Evolutionary conservation across 177 flowering plant species (phyloP), one percentile per base, ranked within the genome.

Genomic region (Vitis hybrid): DNA sequence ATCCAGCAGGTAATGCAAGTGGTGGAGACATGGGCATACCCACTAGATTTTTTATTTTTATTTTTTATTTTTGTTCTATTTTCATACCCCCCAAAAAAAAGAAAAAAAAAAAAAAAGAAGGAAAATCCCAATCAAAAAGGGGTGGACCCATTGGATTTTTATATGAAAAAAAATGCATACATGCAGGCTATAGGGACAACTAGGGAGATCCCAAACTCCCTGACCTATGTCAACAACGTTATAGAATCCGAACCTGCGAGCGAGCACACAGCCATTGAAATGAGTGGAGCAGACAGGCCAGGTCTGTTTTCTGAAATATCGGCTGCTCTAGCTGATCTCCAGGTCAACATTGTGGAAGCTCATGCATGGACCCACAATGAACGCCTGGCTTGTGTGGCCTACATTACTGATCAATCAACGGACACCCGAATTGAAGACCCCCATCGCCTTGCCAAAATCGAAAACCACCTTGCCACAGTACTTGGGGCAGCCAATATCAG

Each of bases 301-400:
- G 95, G 95, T 21, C 84, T 92, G 2, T 80, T 92, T 56, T 92
- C 94, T 0, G 96, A 92, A 84, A 89, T 92, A 62, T 88, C 88
- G 1, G 97, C 97, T 0, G 90, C 83, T 2, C 75, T 92, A 8
- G 75, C 86, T 2, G 91, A 90, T 60, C 85, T 90, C 5, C 76
- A 77, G 10, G 88, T 92, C 84, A 86, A 87, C 70, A 69, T 92
- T 1, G 73, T 87, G 13, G 96, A 84, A 51, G 97, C 96, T 3
- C 89, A 86, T 11, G 88, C 89, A 0, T 92, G 97, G 97, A 90
- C 83, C 73, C 97, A 92, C 82, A 92, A 92, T 48, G 81, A 76
- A 0, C 72, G 85, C 9, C 53, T 87, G 1, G 95, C 96, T 1
- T 92, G 91, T 70, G 82, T 92, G 1, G 88, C 83, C 26, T 77